A percentile compares a stretch with the other conserved stretches of the same genome.
These are phyloP conservation scores for Gossypium longicalyx DNA, from an alignment of 345 rosid species.

Conservation along the genomic window DNA sequence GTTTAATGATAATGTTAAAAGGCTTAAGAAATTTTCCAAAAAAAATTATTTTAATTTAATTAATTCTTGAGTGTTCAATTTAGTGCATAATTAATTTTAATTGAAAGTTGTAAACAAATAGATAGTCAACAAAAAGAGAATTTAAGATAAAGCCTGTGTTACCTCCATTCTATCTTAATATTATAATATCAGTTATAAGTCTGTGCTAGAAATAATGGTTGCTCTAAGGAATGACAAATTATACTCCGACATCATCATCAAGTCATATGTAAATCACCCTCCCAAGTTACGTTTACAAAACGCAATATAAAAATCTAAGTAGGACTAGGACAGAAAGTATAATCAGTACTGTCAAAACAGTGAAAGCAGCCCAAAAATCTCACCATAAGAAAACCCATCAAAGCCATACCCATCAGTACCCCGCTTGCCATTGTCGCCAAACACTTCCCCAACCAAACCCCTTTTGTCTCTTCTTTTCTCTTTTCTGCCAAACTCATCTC, in stretches of 20 bases:
- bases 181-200: not conserved
- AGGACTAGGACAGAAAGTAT: not conserved
- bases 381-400: constrained; percentile 19
- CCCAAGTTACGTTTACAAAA: not conserved
- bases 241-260: not conserved
- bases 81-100: no score
- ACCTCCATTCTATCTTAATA: no score
- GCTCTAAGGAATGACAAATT: not conserved
- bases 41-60: no score
- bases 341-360: not conserved
- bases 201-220: not conserved
- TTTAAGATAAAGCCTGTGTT: no score
- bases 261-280: not conserved
- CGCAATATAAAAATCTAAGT: constrained; percentile 16
- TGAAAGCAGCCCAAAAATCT: constrained; percentile 17
- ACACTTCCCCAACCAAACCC: not conserved
- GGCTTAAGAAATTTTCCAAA: no score
- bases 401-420: constrained; percentile 26
- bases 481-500: not conserved
- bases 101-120: no score
- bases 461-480: not conserved
- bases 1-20: no score
- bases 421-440: constrained; percentile 21
- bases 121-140: no score
- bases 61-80: no score